A percentile compares a stretch with the other conserved stretches of the same genome.
These are phyloP conservation scores for Fusarium phyllophilum DNA, from an alignment of 2,329 filamentous ascomycete species.

Conservation along the genomic window DNA sequence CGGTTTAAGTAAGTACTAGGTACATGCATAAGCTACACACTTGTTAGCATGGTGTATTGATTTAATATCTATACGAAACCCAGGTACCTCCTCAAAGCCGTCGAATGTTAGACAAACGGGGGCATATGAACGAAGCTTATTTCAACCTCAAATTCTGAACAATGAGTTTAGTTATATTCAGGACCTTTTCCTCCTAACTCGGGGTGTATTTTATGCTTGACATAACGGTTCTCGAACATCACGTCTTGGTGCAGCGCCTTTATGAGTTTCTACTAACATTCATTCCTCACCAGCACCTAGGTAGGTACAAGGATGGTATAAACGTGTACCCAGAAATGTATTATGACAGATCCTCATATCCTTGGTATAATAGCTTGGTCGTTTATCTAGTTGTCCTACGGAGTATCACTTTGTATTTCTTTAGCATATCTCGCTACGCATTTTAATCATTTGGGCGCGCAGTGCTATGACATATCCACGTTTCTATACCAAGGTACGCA, in stretches of 20 bases:
- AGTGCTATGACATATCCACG: not conserved
- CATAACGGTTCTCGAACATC: not conserved
- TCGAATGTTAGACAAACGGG: conserved; percentile 7
- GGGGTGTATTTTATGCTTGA: not conserved
- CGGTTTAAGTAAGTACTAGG: not conserved
- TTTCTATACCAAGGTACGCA: not conserved
- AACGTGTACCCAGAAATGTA: not conserved
- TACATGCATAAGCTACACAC: no score
- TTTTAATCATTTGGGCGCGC: not conserved
- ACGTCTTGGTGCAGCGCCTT: not conserved
- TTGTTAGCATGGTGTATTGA: not conserved
- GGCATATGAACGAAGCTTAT: conserved; percentile 10
- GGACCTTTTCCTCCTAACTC: not conserved
- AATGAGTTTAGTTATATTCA: not conserved
- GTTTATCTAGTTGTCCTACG: not conserved
- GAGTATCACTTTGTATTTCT: not conserved
- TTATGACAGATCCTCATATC: not conserved
- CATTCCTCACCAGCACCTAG: not conserved
- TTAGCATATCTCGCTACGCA: not conserved
- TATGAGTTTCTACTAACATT: not conserved
- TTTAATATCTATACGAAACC: not conserved
- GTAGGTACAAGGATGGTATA: not conserved
- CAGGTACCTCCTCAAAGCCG: not conserved
- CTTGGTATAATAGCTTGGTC: not conserved
- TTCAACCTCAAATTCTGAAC: conserved; percentile 6